These are phyloP conservation scores for Phytopythium helicoides DNA, from an alignment of 352 stramenopile genomes.

Conservation along the genomic window DNA sequence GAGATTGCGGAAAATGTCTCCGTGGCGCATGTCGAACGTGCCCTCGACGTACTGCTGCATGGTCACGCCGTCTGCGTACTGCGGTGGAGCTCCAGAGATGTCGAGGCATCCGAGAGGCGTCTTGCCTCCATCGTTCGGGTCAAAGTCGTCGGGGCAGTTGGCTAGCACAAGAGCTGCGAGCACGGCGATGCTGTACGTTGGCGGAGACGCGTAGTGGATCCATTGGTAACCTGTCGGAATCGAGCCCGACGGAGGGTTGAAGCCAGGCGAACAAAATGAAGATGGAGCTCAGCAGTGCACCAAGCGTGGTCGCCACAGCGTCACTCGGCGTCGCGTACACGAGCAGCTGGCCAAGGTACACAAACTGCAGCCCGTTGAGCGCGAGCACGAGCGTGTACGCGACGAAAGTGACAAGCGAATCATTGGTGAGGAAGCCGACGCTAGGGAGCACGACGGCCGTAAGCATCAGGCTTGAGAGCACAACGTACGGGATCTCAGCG, in stretches of 20 bases:
- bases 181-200: slow-evolving; percentile 39
- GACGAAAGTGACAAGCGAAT: slow-evolving; percentile 20
- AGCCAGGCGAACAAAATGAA: slow-evolving; percentile 56
- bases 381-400: slow-evolving; percentile 43
- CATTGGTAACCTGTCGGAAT: slow-evolving; percentile 53
- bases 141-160: slow-evolving; percentile 21
- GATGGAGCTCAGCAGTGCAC: slow-evolving; percentile 51
- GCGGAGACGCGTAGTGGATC: slow-evolving; percentile 55
- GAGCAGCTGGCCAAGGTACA: slow-evolving; percentile 49
- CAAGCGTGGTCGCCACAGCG: slow-evolving; percentile 39
- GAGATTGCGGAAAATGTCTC: slow-evolving; percentile 25
- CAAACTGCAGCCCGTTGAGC: slow-evolving; percentile 42
- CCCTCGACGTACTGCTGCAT: slow-evolving; percentile 41
- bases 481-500: slow-evolving; percentile 70
- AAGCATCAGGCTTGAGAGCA: slow-evolving; percentile 34
- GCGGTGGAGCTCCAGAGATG: slow-evolving; percentile 23
- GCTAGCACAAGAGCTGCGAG: slow-evolving; percentile 36
- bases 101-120: slow-evolving; percentile 22
- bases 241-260: slow-evolving; percentile 35
- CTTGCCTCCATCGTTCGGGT: neutral
- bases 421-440: slow-evolving; percentile 35
- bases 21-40: slow-evolving; percentile 33
- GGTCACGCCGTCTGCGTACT: slow-evolving; percentile 23
- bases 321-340: slow-evolving; percentile 45
- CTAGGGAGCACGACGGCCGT: slow-evolving; percentile 39